A percentile compares a stretch with the other conserved stretches of the same genome.
Conservation (phyloP, 2,329 filamentous ascomycete species). For the Monosporascus sp. region DNA sequence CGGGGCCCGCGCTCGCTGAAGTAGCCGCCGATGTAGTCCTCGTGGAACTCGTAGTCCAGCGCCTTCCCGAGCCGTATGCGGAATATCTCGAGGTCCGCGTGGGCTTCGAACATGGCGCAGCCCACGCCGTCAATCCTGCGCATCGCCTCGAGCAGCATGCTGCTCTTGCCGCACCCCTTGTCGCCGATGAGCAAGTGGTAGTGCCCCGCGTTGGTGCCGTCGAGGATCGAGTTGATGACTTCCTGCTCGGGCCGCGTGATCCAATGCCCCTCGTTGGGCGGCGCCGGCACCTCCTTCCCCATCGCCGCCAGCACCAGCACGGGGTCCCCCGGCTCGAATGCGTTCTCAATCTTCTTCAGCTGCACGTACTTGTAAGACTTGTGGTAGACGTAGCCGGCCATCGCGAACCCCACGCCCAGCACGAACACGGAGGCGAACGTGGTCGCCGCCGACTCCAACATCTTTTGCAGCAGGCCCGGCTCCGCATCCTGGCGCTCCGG, state of each 20-base stretch:
- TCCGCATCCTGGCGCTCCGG: constrained; percentile 14
- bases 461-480: constrained; percentile 47
- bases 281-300: constrained; percentile 49
- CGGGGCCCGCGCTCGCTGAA: constrained; percentile 92
- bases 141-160: constrained; percentile 95
- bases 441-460: constrained; percentile 70
- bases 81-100: constrained; percentile 92
- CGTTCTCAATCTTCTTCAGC: constrained; percentile 85
- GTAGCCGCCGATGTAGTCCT: constrained; percentile 94
- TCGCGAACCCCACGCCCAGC: constrained; percentile 58
- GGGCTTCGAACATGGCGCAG: constrained; percentile 92
- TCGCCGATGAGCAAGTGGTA: constrained; percentile 92
- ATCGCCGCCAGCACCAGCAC: constrained; percentile 75
- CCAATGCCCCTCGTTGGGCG: constrained; percentile 61
- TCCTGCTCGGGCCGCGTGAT: constrained; percentile 77
- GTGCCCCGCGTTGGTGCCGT: constrained; percentile 68
- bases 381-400: constrained; percentile 74
- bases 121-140: constrained; percentile 83
- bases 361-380: constrained; percentile 85
- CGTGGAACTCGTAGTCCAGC: constrained; percentile 93
- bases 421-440: constrained; percentile 72
- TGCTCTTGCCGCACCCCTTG: constrained; percentile 94
- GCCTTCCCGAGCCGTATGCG: constrained; percentile 88
- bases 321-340: constrained; percentile 88
- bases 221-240: constrained; percentile 76